These are phyloP conservation scores for Russula earlei DNA, from an alignment of 768 basidiomycete genomes.

Conservation along the genomic window DNA sequence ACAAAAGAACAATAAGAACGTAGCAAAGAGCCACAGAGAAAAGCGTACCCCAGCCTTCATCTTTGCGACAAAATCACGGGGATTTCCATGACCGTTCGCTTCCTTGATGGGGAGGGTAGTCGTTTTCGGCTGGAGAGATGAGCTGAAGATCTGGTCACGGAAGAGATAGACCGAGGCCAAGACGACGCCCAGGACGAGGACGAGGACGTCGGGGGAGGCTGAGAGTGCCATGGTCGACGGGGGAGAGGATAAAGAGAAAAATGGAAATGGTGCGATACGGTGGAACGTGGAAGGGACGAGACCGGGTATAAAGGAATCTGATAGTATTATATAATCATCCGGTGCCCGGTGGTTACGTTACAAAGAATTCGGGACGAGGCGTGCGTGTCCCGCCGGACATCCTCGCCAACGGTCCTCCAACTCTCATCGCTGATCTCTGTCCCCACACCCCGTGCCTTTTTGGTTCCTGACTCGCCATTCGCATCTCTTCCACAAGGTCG, in stretches of 20 bases:
- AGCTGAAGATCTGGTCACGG: constrained; percentile 66
- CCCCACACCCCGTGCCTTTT: constrained; percentile 42
- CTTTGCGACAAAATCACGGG: constrained; percentile 89
- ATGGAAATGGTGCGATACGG: neutral
- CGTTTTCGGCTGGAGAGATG: constrained; percentile 49
- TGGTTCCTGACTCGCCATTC: constrained; percentile 29
- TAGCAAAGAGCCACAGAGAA: neutral
- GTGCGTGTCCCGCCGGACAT: neutral
- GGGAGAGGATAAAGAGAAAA: constrained; percentile 5
- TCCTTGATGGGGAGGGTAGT: constrained; percentile 32
- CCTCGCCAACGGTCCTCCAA: constrained; percentile 15
- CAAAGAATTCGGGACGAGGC: neutral
- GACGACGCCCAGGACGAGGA: constrained; percentile 65
- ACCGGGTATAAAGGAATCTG: neutral
- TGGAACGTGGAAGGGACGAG: neutral
- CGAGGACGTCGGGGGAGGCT: constrained; percentile 60
- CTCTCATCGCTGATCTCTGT: constrained; percentile 20
- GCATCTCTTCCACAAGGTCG: constrained; percentile 36
- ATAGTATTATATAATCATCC: neutral
- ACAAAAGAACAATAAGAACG: constrained; percentile 9
- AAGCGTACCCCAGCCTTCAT: constrained; percentile 84
- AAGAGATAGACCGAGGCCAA: constrained; percentile 77
- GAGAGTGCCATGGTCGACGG: constrained; percentile 42
- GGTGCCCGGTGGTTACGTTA: neutral
- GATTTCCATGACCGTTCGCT: constrained; percentile 66